A percentile compares a stretch with the other conserved stretches of the same genome.
Evolutionary conservation across 768 basidiomycete genomes (phyloP).

Genomic region (Cytidiella melzeri): DNA sequence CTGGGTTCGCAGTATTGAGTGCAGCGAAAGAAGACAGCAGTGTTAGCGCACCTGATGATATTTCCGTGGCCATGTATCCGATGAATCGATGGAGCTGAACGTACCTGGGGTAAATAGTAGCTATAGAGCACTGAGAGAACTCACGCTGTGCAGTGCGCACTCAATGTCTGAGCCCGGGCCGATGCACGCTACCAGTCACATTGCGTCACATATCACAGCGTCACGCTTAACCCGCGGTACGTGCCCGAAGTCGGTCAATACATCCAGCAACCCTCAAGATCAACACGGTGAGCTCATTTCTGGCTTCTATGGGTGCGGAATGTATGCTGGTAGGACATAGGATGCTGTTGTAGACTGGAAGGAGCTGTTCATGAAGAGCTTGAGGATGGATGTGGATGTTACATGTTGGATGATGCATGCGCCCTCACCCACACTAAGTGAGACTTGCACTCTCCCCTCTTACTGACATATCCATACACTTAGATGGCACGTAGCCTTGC

Average conservation of each 20-base stretch:
- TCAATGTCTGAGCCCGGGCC: too few relatives aligned
- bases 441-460: slow-evolving; percentile 5
- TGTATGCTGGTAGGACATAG: slow-evolving; percentile 10
- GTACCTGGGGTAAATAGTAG: too few relatives aligned
- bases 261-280: slow-evolving; percentile 33
- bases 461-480: slow-evolving; percentile 12
- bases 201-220: not conserved
- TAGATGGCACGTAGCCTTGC: slow-evolving; percentile 84
- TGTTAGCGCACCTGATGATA: too few relatives aligned
- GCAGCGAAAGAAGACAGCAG: too few relatives aligned
- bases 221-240: slow-evolving; percentile 4
- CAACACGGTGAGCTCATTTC: slow-evolving; percentile 34
- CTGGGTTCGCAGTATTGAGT: too few relatives aligned
- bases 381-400: slow-evolving; percentile 26
- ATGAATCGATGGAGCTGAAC: too few relatives aligned
- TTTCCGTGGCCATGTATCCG: too few relatives aligned
- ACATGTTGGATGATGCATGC: slow-evolving; percentile 30
- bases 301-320: slow-evolving; percentile 15
- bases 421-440: slow-evolving; percentile 9
- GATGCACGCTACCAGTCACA: slow-evolving; percentile 1
- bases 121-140: too few relatives aligned
- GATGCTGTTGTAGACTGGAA: slow-evolving; percentile 12
- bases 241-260: slow-evolving; percentile 10
- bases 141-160: too few relatives aligned
- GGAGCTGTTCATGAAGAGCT: slow-evolving; percentile 7